phyloP scores from a whole-genome alignment of 2,329 filamentous ascomycete species.

The Aschersonia sp. region DNA sequence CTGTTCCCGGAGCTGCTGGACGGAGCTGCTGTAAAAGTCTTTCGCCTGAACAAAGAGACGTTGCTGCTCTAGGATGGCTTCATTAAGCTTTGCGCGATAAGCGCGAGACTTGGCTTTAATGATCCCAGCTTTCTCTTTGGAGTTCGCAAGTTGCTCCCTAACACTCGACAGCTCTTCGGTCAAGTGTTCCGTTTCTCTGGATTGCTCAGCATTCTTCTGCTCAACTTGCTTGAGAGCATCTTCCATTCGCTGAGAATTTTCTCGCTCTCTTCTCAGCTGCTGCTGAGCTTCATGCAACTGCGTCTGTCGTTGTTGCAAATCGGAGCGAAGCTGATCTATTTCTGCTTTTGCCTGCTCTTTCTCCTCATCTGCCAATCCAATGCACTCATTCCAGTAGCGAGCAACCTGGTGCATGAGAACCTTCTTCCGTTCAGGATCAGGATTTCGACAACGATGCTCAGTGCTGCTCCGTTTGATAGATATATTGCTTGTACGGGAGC shows the following conservation, averaged over 20 bases:
- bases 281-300: conserved; percentile 6
- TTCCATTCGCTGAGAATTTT: neutral
- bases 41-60: conserved; percentile 21
- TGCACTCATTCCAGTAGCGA: conserved; percentile 18
- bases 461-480: conserved; percentile 13
- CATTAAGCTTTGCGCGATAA: conserved; percentile 26
- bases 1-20: conserved; percentile 19
- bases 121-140: conserved; percentile 7
- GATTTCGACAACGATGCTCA: conserved; percentile 3
- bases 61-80: conserved; percentile 31
- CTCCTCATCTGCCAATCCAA: conserved; percentile 16
- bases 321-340: conserved; percentile 12
- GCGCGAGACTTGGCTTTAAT: conserved; percentile 19
- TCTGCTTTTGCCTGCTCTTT: conserved; percentile 10
- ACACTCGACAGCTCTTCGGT: conserved; percentile 13
- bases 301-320: conserved; percentile 7
- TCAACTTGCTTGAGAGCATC: conserved; percentile 11
- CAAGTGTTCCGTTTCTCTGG: conserved; percentile 12
- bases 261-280: conserved; percentile 9
- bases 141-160: conserved; percentile 10
- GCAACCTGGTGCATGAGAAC: conserved; percentile 17
- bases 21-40: conserved; percentile 16
- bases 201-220: conserved; percentile 8
- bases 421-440: conserved; percentile 13
- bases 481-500: conserved; percentile 17